These are phyloP conservation scores for Paecilomyces fulvus DNA, from an alignment of 2,329 filamentous ascomycete genomes.

Conservation along the genomic window DNA sequence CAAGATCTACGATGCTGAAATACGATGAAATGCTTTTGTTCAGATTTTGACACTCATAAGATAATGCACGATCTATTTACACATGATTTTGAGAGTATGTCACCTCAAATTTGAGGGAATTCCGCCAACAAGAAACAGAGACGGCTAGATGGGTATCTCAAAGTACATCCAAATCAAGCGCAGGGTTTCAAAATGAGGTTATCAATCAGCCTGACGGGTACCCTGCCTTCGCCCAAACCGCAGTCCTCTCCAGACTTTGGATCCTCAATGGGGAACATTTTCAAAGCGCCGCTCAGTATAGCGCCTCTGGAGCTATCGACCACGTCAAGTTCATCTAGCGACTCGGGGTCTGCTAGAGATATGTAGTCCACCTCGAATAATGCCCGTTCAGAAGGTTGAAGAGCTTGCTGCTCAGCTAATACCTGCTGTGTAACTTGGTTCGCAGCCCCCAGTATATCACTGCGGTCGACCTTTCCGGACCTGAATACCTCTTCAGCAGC, in stretches of 20 bases:
- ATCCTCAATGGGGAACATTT: conserved; percentile 74
- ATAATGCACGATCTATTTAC: background rate
- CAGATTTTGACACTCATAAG: background rate
- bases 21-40: background rate
- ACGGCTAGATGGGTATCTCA: background rate
- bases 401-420: conserved; percentile 52
- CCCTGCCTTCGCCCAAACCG: conserved; percentile 62
- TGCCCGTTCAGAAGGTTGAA: conserved; percentile 55
- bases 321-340: conserved; percentile 65
- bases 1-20: no score
- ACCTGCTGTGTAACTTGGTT: conserved; percentile 49
- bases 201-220: conserved; percentile 81
- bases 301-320: conserved; percentile 66
- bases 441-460: conserved; percentile 65
- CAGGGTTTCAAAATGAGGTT: conserved; percentile 64
- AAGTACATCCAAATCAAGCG: background rate
- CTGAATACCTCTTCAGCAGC: conserved; percentile 62
- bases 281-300: conserved; percentile 82
- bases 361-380: conserved; percentile 85
- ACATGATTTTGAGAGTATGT: background rate
- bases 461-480: conserved; percentile 46
- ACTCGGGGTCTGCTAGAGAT: conserved; percentile 76
- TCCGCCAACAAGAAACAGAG: background rate
- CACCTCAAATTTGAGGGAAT: background rate
- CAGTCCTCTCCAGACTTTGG: conserved; percentile 61